Evolutionary conservation across 176 grass and related monocot genomes (phyloP), one percentile per base, ranked within the genome.

Genomic region (Zea luxurians): DNA sequence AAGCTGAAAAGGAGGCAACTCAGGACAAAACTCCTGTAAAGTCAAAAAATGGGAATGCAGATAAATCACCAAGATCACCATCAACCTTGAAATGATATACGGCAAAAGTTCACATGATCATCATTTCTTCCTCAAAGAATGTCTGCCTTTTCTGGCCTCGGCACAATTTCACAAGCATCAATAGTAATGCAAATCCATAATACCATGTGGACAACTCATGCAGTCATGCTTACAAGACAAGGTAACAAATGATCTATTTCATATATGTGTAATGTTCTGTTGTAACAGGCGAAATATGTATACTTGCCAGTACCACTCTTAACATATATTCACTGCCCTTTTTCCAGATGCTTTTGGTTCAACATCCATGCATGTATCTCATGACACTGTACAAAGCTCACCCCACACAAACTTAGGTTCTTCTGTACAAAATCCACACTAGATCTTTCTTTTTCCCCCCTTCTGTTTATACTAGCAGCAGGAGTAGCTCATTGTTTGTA

Each of bases 1-100:
- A 92, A 52, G 82, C 91, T n/a, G 96, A 98, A 70, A 90, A 89
- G 70, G 89, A 93, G 61, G 91, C 75, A 72, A 86, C 42, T 36
- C 82, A 85, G 72, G 82, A 89, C 49, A 80, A 45, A 77, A 81
- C 72, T 77, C 86, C 87, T 77, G 44, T 61, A 49, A 89, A 89
- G 66, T 89, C 71, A 16, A 89, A 66, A 81, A 83, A 77, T 72
- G 87, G 66, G 69, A 10, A 10, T 70, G 68, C 5, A 38, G 85
- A 76, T 16, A 93, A 64, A 90, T 82, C 67, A 80, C 82, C 86
- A 80, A 88, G 64, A 74, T 88, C 86, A 64, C 70, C 70, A 55
- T 67, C 76, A 44, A 8, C 50, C 49, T 66, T 61, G 63, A 85
- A 64, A 80, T 90, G 71, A 85, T 62, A 36, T 47, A 38, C 40